phyloP scores from a whole-genome alignment of 163 green algal species.

The Chloroidium sp. region DNA sequence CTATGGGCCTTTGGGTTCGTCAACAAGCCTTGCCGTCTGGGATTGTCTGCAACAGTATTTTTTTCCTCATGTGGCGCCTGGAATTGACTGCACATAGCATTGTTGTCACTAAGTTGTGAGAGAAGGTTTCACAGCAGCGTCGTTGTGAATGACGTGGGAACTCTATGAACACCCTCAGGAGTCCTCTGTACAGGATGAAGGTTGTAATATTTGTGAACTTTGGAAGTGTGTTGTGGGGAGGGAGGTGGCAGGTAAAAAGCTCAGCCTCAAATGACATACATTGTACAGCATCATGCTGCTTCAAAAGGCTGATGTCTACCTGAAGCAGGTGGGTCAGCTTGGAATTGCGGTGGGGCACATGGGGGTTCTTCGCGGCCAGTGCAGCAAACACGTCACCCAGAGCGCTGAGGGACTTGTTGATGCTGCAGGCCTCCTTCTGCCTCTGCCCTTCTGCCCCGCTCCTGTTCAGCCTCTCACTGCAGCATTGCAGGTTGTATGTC shows the following conservation, averaged over 20 bases:
- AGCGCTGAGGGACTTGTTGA: constrained; percentile 79
- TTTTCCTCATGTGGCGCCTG: too few species aligned
- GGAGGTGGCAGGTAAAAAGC: too few species aligned
- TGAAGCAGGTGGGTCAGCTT: constrained; percentile 78
- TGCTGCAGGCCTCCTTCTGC: constrained; percentile 74
- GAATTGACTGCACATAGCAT: too few species aligned
- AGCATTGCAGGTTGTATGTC: background rate
- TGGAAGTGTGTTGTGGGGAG: too few species aligned
- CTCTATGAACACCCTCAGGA: too few species aligned
- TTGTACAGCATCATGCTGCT: background rate
- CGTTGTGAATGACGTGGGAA: too few species aligned
- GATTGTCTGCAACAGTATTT: too few species aligned
- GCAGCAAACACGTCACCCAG: constrained; percentile 83
- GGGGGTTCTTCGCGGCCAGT: constrained; percentile 51
- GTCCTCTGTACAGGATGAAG: too few species aligned
- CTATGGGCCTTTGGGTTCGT: background rate
- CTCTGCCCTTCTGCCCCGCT: constrained; percentile 44
- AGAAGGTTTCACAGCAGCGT: too few species aligned
- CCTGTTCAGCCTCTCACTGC: constrained; percentile 44
- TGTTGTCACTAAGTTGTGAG: too few species aligned
- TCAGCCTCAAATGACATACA: background rate
- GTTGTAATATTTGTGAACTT: too few species aligned
- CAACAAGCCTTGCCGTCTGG: too few species aligned
- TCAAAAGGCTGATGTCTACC: constrained; percentile 13
- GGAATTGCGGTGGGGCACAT: constrained; percentile 67